Percentiles rank a stretch among this genome's conserved stretches.
These are phyloP conservation scores for Lactifluus piperatus DNA, from an alignment of 768 basidiomycete species.

Conservation along the genomic window DNA sequence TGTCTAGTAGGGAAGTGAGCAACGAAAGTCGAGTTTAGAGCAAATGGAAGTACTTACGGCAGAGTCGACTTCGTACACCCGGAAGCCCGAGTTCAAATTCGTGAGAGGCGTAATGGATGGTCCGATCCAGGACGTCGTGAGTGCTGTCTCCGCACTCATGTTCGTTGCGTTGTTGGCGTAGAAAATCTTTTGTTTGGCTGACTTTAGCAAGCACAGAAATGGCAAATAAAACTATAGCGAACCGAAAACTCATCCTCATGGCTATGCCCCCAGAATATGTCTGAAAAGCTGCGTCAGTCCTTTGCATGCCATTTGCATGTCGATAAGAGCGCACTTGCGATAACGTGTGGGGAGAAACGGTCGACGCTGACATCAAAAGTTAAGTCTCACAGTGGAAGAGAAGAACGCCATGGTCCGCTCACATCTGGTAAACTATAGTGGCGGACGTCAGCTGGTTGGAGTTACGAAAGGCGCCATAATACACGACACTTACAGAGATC, in stretches of 20 bases:
- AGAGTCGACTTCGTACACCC: conserved; percentile 65
- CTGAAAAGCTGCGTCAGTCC: conserved; percentile 27
- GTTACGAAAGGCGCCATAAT: not conserved
- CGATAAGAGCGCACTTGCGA: conserved; percentile 46
- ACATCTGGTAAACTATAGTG: conserved; percentile 42
- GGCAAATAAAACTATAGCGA: conserved; percentile 10
- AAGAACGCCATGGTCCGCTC: not conserved
- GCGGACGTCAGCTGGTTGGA: not conserved
- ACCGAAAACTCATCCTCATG: conserved; percentile 69
- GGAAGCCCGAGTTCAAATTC: conserved; percentile 69
- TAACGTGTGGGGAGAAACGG: conserved; percentile 71
- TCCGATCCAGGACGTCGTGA: conserved; percentile 48
- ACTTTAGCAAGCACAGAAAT: not conserved
- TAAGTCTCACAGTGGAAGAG: not conserved
- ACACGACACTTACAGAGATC: conserved; percentile 47
- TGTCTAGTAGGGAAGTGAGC: conserved; percentile 36
- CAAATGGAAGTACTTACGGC: conserved; percentile 35
- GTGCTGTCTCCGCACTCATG: conserved; percentile 48
- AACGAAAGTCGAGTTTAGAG: not conserved
- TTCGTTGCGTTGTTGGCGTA: conserved; percentile 63
- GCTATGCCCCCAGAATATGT: conserved; percentile 72
- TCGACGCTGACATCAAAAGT: conserved; percentile 43
- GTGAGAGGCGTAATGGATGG: conserved; percentile 64
- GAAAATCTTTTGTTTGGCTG: conserved; percentile 41
- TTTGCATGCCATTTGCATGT: conserved; percentile 12